Percentiles rank a stretch among this genome's conserved stretches.
Conservation (phyloP, 345 rosid species). For the Cardamine chenopodiifolia region DNA sequence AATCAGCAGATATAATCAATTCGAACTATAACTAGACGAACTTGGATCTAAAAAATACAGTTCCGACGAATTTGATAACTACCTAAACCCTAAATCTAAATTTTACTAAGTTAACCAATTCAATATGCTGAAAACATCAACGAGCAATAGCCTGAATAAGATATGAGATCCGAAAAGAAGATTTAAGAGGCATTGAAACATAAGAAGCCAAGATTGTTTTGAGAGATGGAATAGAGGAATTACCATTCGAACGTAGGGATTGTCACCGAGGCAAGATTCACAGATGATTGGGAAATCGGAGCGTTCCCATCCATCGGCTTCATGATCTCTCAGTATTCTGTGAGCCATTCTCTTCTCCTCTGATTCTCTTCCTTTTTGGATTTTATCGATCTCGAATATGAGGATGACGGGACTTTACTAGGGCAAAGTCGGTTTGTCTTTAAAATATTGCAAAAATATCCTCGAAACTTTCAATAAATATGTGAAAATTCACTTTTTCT, state of each 20-base stretch:
- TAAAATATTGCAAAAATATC: not conserved
- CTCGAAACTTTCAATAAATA: not conserved
- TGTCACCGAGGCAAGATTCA: constrained; percentile 96
- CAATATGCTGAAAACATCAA: not conserved
- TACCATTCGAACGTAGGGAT: constrained; percentile 94
- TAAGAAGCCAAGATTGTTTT: too few relatives aligned
- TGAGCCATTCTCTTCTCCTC: constrained; percentile 64
- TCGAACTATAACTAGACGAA: not conserved
- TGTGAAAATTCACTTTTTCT: not conserved
- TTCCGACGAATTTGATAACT: not conserved
- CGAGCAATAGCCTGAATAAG: not conserved
- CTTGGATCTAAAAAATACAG: constrained; percentile 9
- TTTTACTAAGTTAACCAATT: not conserved
- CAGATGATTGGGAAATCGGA: constrained; percentile 92
- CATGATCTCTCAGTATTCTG: constrained; percentile 76
- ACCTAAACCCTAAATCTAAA: constrained; percentile 3
- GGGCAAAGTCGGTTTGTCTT: constrained; percentile 20
- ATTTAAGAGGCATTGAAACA: not conserved
- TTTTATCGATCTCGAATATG: not conserved
- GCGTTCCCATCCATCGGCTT: constrained; percentile 94
- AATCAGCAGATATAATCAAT: constrained; percentile 3
- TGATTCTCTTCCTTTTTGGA: constrained; percentile 7
- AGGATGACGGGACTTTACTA: not conserved
- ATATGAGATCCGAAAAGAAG: not conserved
- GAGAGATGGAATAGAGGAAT: constrained; percentile 5